Base-by-base conservation (phyloP, 805 yeast genomes). In the Yarrowia sp. region DNA sequence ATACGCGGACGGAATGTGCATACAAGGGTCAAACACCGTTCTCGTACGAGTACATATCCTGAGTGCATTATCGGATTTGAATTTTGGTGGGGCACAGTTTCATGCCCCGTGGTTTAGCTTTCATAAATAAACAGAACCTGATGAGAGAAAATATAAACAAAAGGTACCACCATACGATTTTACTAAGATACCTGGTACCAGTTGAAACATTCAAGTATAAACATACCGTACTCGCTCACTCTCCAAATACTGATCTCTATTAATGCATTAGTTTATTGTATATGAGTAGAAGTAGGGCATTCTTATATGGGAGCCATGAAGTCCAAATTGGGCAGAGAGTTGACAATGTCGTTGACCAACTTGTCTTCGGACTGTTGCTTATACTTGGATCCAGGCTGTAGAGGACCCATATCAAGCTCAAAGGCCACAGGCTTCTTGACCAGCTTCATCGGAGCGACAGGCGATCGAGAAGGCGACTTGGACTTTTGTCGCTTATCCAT, bases 361-460 rank as follows among this genome's bases (percentile, higher is more conserved):
- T 43, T 41, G 30, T 58, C 63, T 28, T 58, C 63, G 1, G 40
- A 32, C 41, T 58, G 49, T 30, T 58, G 63, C 17, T 58, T 58
- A 32, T 41, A 32, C 41, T 58, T 58, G 21, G 49, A 41, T 11
- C 63, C 41, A 11, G 41, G 41, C 22, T 58, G 41, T 4, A 58
- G 41, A 30, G 63, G 63, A 1, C 63, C 63, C 63, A 58, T 41
- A 21, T 58, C 51, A 4, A 43, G 51, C 40, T 58, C 51, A 7
- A 41, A 36, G 1, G 46, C 40, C 28, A 41, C 51, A 6, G 40
- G 63, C 41, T 41, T 58, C 51, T 43, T 58, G 26, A 33, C 46
- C 17, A 54, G 26, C 26, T 54, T 36, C 61, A 54, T 36, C 4
- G 61, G 61, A 11, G 46, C 61, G 12, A 38, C 24, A 26, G 33